Conservation (phyloP, 1,284 basidiomycete species). For the Phylloboletellus chloephorus region DNA sequence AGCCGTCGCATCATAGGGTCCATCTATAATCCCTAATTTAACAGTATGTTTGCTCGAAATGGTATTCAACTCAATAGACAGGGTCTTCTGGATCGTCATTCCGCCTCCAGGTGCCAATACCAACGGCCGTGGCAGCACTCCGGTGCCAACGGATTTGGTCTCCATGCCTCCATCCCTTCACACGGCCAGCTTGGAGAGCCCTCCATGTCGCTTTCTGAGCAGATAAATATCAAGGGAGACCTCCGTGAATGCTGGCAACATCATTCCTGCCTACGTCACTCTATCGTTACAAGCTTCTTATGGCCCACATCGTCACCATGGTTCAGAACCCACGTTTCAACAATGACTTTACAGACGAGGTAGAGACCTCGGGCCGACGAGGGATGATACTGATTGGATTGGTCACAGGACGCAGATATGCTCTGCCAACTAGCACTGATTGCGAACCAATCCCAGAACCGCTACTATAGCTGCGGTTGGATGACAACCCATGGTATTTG, state of each 20-base stretch:
- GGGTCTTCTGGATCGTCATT: conserved; percentile 6
- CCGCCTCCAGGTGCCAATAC: conserved; percentile 12
- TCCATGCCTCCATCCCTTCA: conserved; percentile 18
- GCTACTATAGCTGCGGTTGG: conserved; percentile 20
- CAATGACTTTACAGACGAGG: conserved; percentile 13
- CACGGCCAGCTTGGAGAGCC: conserved; percentile 19
- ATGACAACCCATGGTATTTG: conserved; percentile 1
- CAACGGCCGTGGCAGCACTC: conserved; percentile 12
- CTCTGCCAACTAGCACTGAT: conserved; percentile 4
- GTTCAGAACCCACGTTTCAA: conserved; percentile 5
- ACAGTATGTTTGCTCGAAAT: conserved; percentile 5
- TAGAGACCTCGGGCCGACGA: conserved; percentile 2
- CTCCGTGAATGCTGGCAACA: conserved; percentile 6
- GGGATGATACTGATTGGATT: conserved; percentile 4
- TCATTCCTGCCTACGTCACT: conserved; percentile 2
- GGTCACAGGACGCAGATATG: conserved; percentile 8
- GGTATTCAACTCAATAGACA: conserved; percentile 12
- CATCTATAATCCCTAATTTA: conserved; percentile 3
- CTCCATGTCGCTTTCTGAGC: conserved; percentile 17
- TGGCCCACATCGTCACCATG: conserved; percentile 8
- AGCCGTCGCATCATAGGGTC: not conserved
- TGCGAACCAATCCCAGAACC: conserved; percentile 5
- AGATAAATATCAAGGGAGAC: conserved; percentile 20
- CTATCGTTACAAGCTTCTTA: not conserved
- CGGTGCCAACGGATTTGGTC: conserved; percentile 16